Base-by-base conservation (phyloP, 2,329 filamentous ascomycete genomes). In the Alternaria sp. region DNA sequence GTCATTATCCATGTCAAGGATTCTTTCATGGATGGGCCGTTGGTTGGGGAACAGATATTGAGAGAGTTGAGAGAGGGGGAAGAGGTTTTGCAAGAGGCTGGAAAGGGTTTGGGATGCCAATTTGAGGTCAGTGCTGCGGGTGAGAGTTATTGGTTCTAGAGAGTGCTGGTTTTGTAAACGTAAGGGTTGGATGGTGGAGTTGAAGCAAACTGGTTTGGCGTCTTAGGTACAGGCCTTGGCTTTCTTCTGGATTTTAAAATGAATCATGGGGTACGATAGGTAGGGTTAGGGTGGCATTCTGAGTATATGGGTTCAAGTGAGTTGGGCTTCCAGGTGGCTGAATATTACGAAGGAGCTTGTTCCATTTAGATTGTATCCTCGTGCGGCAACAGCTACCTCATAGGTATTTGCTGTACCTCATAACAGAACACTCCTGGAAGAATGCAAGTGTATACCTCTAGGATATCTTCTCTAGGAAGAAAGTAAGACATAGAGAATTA, bases 1-100 rank as follows among this genome's bases (percentile, higher is more conserved):
- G 89, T 97, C 51, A 88, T 98, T 56, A 98, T 98, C 38, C 95
- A 99, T 75, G 87, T 98, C 72, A 99, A 99, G 77, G 94, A 98
- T 66, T 90, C 86, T 22, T 81, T 97, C 56, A 82, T 84, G 8
- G 93, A 97, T 74, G 92, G 88, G 0, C 87, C 87, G 26, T 77
- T 81, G 48, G 87, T 85, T 2, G 86, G 83, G 36, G 88, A 92
- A 4, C 84, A 80, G 2, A 96, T 98, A 36, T 70, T 95, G 22
- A 74, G 82, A 61, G 88, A 97, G 75, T 78, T 98, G 51, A 75
- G 80, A 18, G 87, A 87, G 26, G 84, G 92, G 60, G 92, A 94
- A 61, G 68, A 61, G 42, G 61, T 59, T 28, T 56, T 82, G 54
- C 71, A 71, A 36, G 75, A 78, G 30, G 79, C 83, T 54, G 86